Base-by-base conservation (phyloP, 176 grass and related monocot species). In the Coix lacrymajobi region DNA sequence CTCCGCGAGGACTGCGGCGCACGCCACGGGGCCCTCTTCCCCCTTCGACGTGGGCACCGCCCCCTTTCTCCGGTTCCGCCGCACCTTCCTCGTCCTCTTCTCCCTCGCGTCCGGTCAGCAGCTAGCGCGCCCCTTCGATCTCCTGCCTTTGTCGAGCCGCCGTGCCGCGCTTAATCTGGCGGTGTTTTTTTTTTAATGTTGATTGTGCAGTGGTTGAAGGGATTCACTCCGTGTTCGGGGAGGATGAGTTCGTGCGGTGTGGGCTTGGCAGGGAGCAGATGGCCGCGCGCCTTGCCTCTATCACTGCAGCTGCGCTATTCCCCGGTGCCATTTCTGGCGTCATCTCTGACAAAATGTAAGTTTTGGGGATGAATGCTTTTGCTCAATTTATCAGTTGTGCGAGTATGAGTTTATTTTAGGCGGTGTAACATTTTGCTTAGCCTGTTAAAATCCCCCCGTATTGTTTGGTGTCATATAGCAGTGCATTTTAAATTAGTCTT, bases 331-430 rank as follows among this genome's bases (percentile, higher is more conserved):
- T 92, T 30, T 90, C 87, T 31, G 96, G 93, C 40, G 76, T 99
- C 57, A 20, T 96, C 73, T 90, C 91, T 10, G 96, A 99, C 71
- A 85, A 92, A 73, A 73, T 82, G 96, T 96, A 86, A 93, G 95
- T 51, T 74, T 62, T 30, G 8, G 11, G 3, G 64, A 70, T 22
- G 8, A 34, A 62, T 62, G 15, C 2, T 75, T 66, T 31, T 56
- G 5, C 34, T 19, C n/a, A 56, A 28, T 3, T 72, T 6, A 62
- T 51, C 29, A 69, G 86, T 41, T 14, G 1, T 36, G 36, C 0
- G 45, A 67, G n/a, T 17, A 15, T 40, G 5, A 32, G 1, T 76
- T 60, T 24, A 44, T 12, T 8, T 45, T 57, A 16, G 2, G 11
- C 56, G 41, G 5, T 32, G n/a, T 4, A 29, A 19, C 11, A 20